phyloP scores from a whole-genome alignment of 345 rosid genomes.

The Pugionium dolabratum region DNA sequence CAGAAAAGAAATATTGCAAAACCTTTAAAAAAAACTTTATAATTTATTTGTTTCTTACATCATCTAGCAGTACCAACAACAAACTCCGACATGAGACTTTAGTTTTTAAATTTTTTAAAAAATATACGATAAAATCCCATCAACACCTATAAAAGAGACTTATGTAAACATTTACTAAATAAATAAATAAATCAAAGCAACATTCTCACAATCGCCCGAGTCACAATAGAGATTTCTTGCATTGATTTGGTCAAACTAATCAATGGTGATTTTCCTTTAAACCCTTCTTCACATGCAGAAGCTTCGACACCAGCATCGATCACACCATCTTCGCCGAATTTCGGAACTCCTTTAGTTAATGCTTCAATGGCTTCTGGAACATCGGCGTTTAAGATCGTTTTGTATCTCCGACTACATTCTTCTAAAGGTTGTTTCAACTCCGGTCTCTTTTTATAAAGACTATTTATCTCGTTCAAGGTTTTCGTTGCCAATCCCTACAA shows the following conservation, averaged over 20 bases:
- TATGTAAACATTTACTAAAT: too few relatives aligned
- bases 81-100: too few relatives aligned
- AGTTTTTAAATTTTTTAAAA: too few relatives aligned
- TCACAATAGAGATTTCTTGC: constrained; percentile 43
- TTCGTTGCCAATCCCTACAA: constrained; percentile 26
- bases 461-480: constrained; percentile 28
- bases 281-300: constrained; percentile 40
- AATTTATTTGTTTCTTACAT: too few relatives aligned
- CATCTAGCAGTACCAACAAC: too few relatives aligned
- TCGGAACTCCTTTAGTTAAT: constrained; percentile 44
- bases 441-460: constrained; percentile 39
- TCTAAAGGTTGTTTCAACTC: constrained; percentile 40
- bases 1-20: too few relatives aligned
- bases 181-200: constrained; percentile 34
- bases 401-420: constrained; percentile 47
- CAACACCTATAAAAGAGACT: too few relatives aligned
- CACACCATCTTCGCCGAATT: constrained; percentile 47
- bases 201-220: constrained; percentile 47
- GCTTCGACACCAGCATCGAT: constrained; percentile 49
- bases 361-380: constrained; percentile 55
- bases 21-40: too few relatives aligned
- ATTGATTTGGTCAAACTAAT: constrained; percentile 43
- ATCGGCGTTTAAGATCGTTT: constrained; percentile 46
- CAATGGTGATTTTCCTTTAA: constrained; percentile 43
- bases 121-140: too few relatives aligned